Conservation (phyloP, 163 green algal species). For the Trebouxia gelatinosa region DNA sequence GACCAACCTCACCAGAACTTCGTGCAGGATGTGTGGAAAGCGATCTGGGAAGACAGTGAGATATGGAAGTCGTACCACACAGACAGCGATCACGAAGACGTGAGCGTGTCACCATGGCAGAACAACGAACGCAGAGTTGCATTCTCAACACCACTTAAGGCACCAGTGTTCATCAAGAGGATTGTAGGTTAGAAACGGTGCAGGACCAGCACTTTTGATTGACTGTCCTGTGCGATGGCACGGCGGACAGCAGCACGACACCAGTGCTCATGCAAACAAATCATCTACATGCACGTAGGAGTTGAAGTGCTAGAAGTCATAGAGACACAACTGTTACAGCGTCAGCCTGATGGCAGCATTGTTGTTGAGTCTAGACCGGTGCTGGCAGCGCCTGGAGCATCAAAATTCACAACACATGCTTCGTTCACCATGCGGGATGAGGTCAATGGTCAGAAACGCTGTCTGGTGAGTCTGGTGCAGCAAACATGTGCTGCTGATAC, state of each 20-base stretch:
- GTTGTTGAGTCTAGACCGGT: conserved; percentile 3
- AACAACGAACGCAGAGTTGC: background rate
- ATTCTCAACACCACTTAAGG: conserved; percentile 20
- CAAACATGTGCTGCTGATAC: too few species aligned
- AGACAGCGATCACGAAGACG: background rate
- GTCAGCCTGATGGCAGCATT: background rate
- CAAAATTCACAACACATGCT: conserved; percentile 10
- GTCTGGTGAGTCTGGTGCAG: conserved; percentile 12
- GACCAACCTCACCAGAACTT: background rate
- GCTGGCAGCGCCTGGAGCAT: background rate
- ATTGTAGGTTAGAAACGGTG: conserved; percentile 29
- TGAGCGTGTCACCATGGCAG: background rate
- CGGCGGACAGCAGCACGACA: too few species aligned
- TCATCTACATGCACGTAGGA: background rate
- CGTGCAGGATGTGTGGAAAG: conserved; percentile 14
- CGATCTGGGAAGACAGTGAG: conserved; percentile 12
- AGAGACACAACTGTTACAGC: conserved; percentile 2
- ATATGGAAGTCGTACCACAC: conserved; percentile 4
- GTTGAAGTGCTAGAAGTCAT: conserved; percentile 10
- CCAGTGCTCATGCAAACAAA: background rate
- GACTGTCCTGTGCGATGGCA: too few species aligned
- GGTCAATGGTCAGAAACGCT: background rate
- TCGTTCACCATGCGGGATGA: conserved; percentile 4
- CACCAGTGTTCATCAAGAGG: conserved; percentile 15
- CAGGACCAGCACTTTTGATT: too few species aligned